Conservation (phyloP, 192 early-diverging fungal genomes). For the Lobosporangium transversale region DNA sequence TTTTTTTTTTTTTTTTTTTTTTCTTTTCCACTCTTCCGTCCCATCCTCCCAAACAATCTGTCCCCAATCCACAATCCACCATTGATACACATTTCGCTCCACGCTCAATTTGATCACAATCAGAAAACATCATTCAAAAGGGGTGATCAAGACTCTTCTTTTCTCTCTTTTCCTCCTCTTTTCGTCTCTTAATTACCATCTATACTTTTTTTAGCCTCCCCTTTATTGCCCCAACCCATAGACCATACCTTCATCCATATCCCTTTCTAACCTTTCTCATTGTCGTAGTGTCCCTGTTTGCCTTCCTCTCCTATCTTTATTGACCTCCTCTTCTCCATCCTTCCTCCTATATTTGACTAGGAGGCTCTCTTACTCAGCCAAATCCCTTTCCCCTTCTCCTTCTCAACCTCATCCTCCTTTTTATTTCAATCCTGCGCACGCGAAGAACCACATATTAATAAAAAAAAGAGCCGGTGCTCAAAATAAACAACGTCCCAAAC, state of each 20-base stretch:
- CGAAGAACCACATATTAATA: not conserved
- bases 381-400: not conserved
- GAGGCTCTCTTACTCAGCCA: no score
- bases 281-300: not conserved
- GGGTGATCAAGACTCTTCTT: no score
- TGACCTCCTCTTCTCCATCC: not conserved
- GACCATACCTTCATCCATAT: not conserved
- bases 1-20: constrained; percentile 9
- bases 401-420: not conserved
- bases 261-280: constrained; percentile 1
- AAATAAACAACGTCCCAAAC: no score
- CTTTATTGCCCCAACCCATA: not conserved
- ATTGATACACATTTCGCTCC: no score
- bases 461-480: no score
- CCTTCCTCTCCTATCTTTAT: not conserved
- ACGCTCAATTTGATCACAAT: no score
- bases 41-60: not conserved
- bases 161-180: not conserved
- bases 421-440: not conserved
- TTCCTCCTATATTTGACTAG: no score
- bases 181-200: constrained; percentile 3
- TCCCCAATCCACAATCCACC: no score
- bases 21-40: not conserved
- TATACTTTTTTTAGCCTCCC: constrained; percentile 1
- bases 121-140: not conserved